Conservation (phyloP, 2,329 filamentous ascomycete genomes). For the Thyridium curvatum region DNA sequence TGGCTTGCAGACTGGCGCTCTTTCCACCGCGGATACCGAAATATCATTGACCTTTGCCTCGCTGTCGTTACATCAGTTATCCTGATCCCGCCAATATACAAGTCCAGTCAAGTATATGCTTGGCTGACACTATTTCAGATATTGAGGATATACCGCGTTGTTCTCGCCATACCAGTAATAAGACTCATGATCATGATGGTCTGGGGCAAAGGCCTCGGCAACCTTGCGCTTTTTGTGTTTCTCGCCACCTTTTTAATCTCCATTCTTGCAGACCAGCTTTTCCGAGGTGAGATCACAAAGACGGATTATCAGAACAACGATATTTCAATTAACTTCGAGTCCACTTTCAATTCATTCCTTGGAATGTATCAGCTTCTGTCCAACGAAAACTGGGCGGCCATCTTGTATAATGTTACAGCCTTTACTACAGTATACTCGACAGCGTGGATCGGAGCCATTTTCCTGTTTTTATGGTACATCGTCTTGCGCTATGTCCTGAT, state of each 20-base stretch:
- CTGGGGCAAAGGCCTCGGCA: constrained; percentile 87
- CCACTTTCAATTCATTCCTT: constrained; percentile 89
- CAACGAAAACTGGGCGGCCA: constrained; percentile 87
- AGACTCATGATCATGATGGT: constrained; percentile 79
- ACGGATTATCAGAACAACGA: constrained; percentile 52
- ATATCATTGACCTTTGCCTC: constrained; percentile 72
- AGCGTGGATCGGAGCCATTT: constrained; percentile 83
- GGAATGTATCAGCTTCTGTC: constrained; percentile 96
- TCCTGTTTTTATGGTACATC: constrained; percentile 92
- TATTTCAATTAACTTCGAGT: constrained; percentile 70
- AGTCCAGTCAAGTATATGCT: constrained; percentile 65
- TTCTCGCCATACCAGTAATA: constrained; percentile 80
- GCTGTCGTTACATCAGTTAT: constrained; percentile 79
- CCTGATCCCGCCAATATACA: constrained; percentile 71
- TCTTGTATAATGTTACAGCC: constrained; percentile 74
- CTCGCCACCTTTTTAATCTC: constrained; percentile 87
- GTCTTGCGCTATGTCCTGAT: constrained; percentile 88
- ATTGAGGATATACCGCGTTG: constrained; percentile 80
- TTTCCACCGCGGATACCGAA: constrained; percentile 68
- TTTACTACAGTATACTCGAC: constrained; percentile 60
- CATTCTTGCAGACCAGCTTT: constrained; percentile 86
- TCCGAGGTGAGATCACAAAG: constrained; percentile 73
- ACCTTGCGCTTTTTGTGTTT: constrained; percentile 92
- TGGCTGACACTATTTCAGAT: constrained; percentile 93
- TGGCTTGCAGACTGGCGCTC: constrained; percentile 71